Percentiles rank a stretch among this genome's conserved stretches.
These are phyloP conservation scores for Phialemoniopsis sp. DNA, from an alignment of 2,329 filamentous ascomycete genomes.

Conservation along the genomic window DNA sequence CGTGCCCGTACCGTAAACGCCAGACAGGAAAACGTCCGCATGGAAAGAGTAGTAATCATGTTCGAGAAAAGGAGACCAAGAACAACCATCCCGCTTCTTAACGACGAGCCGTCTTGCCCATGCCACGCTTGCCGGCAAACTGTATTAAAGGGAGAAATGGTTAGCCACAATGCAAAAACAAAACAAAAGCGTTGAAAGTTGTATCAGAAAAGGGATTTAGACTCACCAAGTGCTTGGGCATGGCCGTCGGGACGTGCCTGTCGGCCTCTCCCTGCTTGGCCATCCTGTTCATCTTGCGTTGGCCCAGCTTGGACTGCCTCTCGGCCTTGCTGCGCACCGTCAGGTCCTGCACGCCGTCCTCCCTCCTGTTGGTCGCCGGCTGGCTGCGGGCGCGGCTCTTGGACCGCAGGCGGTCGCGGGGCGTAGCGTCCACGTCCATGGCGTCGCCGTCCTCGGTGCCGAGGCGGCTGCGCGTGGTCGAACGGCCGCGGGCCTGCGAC, in stretches of 20 bases:
- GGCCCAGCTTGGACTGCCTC: slow-evolving; percentile 79
- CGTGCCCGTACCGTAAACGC: no score
- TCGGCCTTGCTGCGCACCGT: slow-evolving; percentile 72
- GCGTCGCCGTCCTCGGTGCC: slow-evolving; percentile 59
- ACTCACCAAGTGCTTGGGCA: slow-evolving; percentile 89
- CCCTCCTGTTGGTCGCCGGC: slow-evolving; percentile 61
- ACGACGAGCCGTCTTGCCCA: slow-evolving; percentile 79
- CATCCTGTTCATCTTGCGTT: slow-evolving; percentile 99
- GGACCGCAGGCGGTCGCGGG: slow-evolving; percentile 60
- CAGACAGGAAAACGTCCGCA: no score
- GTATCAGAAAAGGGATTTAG: slow-evolving; percentile 4
- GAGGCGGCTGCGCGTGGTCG: slow-evolving; percentile 56
- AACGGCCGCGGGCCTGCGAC: slow-evolving; percentile 68
- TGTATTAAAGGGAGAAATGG: slow-evolving; percentile 25
- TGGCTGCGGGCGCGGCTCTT: slow-evolving; percentile 67
- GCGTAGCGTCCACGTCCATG: slow-evolving; percentile 69
- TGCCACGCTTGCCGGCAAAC: slow-evolving; percentile 87
- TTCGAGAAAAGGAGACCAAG: no score
- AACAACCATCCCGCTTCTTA: slow-evolving; percentile 29
- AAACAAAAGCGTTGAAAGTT: not conserved
- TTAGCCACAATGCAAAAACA: slow-evolving; percentile 22
- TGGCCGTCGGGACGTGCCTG: slow-evolving; percentile 75
- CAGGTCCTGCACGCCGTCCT: slow-evolving; percentile 72
- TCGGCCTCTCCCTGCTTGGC: slow-evolving; percentile 95
- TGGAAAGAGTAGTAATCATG: no score